Conservation (phyloP, 2,329 filamentous ascomycete genomes). For the Penicillium sp. region DNA sequence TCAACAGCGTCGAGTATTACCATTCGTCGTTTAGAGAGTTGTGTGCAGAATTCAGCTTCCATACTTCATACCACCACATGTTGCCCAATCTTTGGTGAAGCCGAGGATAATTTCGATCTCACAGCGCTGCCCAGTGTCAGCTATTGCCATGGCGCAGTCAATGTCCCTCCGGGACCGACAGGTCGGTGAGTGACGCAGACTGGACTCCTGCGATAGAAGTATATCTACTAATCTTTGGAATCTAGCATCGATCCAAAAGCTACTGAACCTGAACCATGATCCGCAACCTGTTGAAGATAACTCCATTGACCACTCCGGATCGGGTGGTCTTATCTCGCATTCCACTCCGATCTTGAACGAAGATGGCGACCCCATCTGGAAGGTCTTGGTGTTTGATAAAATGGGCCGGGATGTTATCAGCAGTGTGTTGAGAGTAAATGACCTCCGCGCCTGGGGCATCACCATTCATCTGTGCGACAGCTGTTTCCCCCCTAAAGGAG, state of each 20-base stretch:
- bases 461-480: conserved; percentile 80
- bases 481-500: conserved; percentile 13
- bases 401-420: conserved; percentile 91
- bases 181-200: conserved; percentile 55
- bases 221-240: conserved; percentile 10
- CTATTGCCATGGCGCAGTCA: conserved; percentile 51
- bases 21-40: conserved; percentile 1
- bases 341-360: conserved; percentile 77
- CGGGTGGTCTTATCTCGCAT: conserved; percentile 59
- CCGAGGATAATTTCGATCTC: conserved; percentile 14
- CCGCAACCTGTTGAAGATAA: conserved; percentile 52
- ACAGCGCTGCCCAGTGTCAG: conserved; percentile 14
- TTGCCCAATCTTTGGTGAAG: conserved; percentile 20
- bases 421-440: conserved; percentile 89
- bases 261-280: conserved; percentile 87
- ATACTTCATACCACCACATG: conserved; percentile 12
- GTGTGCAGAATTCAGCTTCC: neutral
- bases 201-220: neutral
- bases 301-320: conserved; percentile 59
- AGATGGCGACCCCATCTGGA: conserved; percentile 93
- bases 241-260: conserved; percentile 84
- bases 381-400: conserved; percentile 93
- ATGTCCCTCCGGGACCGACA: conserved; percentile 67
- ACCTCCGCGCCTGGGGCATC: conserved; percentile 88
- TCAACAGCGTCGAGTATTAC: conserved; percentile 14